Evolutionary conservation across 2,329 filamentous ascomycete genomes (phyloP).

Genomic region (Pseudohalonectria lignicola): DNA sequence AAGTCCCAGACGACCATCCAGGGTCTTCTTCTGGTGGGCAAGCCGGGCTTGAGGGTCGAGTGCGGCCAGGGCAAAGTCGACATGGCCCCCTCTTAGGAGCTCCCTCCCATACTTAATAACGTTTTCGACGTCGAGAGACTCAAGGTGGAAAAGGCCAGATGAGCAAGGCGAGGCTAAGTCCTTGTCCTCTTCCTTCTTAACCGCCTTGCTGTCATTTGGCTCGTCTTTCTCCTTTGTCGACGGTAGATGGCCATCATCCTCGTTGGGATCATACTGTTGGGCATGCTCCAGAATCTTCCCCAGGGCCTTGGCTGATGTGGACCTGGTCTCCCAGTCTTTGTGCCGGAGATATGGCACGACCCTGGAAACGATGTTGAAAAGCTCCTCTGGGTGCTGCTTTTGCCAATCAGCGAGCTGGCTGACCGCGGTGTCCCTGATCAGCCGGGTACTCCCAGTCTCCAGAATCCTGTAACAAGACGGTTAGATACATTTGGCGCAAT

Average conservation of each 20-base stretch:
- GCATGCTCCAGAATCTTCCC: slow-evolving; percentile 90
- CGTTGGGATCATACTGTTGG: slow-evolving; percentile 78
- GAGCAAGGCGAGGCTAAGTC: slow-evolving; percentile 34
- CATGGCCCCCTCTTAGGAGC: slow-evolving; percentile 72
- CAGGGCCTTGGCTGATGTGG: slow-evolving; percentile 85
- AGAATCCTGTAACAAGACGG: slow-evolving; percentile 53
- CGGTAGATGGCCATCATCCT: slow-evolving; percentile 45
- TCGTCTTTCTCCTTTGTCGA: slow-evolving; percentile 29
- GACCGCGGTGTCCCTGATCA: slow-evolving; percentile 94
- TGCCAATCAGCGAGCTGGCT: slow-evolving; percentile 96
- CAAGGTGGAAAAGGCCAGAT: slow-evolving; percentile 59
- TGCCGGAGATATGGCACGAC: slow-evolving; percentile 93
- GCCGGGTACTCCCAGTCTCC: slow-evolving; percentile 90
- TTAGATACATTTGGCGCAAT: too few relatives aligned
- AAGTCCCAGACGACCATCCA: slow-evolving; percentile 71
- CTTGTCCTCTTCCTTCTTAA: slow-evolving; percentile 54
- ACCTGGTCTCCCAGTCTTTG: slow-evolving; percentile 94
- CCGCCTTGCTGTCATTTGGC: slow-evolving; percentile 27
- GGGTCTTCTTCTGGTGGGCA: slow-evolving; percentile 79
- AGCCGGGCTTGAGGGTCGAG: slow-evolving; percentile 75
- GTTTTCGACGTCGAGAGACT: slow-evolving; percentile 63
- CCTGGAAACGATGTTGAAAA: slow-evolving; percentile 87
- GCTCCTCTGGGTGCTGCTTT: slow-evolving; percentile 92
- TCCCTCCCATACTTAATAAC: slow-evolving; percentile 78
- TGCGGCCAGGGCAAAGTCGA: slow-evolving; percentile 74